phyloP scores from a whole-genome alignment of 306 rosid genomes.

The Pyrus betulifolia region DNA sequence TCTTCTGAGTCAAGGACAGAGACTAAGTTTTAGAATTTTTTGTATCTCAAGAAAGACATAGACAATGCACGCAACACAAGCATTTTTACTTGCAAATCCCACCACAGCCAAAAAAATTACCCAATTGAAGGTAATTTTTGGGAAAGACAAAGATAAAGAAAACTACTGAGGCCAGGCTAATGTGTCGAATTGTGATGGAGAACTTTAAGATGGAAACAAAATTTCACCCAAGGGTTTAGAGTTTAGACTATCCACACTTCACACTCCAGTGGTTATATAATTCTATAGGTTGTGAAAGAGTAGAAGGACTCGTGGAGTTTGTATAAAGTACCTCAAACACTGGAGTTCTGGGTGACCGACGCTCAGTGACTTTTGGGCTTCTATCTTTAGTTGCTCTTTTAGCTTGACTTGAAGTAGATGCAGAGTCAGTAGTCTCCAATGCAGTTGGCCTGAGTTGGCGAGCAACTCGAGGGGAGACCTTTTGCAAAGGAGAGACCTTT shows the following conservation, averaged over 20 bases:
- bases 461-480: conserved; percentile 53
- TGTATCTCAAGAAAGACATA: background rate
- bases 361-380: conserved; percentile 76
- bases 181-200: background rate
- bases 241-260: background rate
- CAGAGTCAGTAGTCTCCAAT: conserved; percentile 41
- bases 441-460: conserved; percentile 65
- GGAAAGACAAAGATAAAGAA: background rate
- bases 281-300: background rate
- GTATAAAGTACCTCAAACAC: conserved; percentile 57
- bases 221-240: background rate
- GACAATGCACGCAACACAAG: background rate
- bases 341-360: conserved; percentile 81
- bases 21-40: conserved; percentile 7
- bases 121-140: background rate
- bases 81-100: background rate
- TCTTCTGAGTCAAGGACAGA: conserved; percentile 39
- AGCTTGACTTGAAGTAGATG: conserved; percentile 43
- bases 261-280: background rate
- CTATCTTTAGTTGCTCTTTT: conserved; percentile 54
- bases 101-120: background rate
- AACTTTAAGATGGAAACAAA: background rate
- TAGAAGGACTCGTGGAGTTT: background rate
- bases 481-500: conserved; percentile 62
- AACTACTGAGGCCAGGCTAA: background rate